A percentile compares a stretch with the other conserved stretches of the same genome.
phyloP scores from a whole-genome alignment of 768 basidiomycete genomes.

The Podaxis sp. region DNA sequence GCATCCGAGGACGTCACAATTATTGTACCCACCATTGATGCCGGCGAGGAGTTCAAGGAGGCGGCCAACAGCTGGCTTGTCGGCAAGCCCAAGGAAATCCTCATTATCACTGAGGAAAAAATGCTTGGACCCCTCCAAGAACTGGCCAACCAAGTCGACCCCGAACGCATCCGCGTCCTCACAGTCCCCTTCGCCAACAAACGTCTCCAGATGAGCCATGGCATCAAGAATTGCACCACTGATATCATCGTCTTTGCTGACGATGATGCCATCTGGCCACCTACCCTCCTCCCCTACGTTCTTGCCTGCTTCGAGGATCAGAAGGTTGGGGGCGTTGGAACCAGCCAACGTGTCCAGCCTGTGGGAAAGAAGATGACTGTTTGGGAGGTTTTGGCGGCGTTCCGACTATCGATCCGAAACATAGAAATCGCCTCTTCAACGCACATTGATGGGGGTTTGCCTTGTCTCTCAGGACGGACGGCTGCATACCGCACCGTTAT shows the following conservation, averaged over 20 bases:
- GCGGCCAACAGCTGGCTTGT: constrained; percentile 91
- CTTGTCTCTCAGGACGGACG: constrained; percentile 90
- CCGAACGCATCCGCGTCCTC: constrained; percentile 78
- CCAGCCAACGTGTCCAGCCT: constrained; percentile 85
- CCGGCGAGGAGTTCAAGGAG: constrained; percentile 94
- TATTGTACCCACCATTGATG: constrained; percentile 95
- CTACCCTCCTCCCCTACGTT: constrained; percentile 84
- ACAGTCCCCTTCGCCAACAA: constrained; percentile 95
- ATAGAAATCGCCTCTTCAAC: constrained; percentile 89
- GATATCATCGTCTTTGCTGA: constrained; percentile 95
- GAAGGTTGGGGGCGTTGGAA: constrained; percentile 89
- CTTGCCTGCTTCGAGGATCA: constrained; percentile 95
- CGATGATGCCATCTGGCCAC: constrained; percentile 95
- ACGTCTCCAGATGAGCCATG: constrained; percentile 91
- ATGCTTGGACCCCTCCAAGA: constrained; percentile 89
- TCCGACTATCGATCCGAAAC: constrained; percentile 90
- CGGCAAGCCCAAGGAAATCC: constrained; percentile 82
- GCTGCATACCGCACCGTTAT: constrained; percentile 94
- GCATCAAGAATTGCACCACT: constrained; percentile 86
- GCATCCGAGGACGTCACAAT: constrained; percentile 94
- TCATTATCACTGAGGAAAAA: constrained; percentile 78
- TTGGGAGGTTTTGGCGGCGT: constrained; percentile 94
- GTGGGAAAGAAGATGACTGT: constrained; percentile 80
- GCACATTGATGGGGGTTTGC: constrained; percentile 91
- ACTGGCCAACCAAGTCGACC: constrained; percentile 86